A percentile compares a stretch with the other conserved stretches of the same genome.
Evolutionary conservation across 768 basidiomycete species (phyloP).

Genomic region (Mycena rosella): DNA sequence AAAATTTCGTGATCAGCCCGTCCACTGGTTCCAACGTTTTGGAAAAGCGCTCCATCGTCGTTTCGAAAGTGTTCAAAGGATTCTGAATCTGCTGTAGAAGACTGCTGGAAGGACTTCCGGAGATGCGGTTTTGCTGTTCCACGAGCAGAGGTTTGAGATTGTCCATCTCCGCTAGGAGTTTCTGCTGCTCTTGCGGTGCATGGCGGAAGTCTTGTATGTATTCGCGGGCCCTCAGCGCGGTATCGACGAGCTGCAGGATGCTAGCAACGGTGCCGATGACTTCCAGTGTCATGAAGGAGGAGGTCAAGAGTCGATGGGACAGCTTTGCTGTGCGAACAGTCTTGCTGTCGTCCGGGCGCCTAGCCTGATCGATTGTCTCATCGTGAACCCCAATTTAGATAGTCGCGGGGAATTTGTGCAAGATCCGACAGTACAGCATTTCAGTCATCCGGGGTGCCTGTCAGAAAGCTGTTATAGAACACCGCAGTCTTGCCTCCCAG

Average conservation of each 20-base stretch:
- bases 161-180: neutral
- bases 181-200: neutral
- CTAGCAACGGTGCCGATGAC: neutral
- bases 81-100: neutral
- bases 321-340: too few relatives aligned
- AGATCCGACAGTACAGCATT: too few relatives aligned
- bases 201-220: neutral
- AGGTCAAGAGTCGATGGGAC: neutral
- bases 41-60: neutral
- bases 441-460: too few relatives aligned
- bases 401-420: too few relatives aligned
- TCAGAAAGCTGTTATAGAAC: too few relatives aligned
- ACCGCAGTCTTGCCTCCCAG: too few relatives aligned
- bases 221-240: neutral
- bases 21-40: neutral
- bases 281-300: neutral
- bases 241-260: too few relatives aligned
- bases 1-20: neutral
- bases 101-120: neutral
- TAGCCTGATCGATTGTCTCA: too few relatives aligned
- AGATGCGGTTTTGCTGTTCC: neutral
- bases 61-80: neutral
- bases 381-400: too few relatives aligned
- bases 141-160: neutral
- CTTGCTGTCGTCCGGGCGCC: too few relatives aligned